These are phyloP conservation scores for Phytophthora lateralis DNA, from an alignment of 352 stramenopile genomes.

Conservation along the genomic window DNA sequence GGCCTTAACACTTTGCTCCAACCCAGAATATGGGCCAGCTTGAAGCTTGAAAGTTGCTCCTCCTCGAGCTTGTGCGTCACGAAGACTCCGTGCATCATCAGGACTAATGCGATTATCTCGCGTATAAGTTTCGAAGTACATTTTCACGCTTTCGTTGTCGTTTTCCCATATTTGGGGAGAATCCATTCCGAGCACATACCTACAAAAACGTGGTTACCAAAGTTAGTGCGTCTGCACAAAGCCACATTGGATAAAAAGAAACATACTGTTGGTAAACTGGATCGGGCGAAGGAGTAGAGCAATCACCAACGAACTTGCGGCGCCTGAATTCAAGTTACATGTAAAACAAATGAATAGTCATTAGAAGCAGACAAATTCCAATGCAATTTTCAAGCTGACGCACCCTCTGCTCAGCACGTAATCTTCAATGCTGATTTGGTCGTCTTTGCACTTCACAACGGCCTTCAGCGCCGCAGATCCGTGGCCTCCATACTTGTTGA, in stretches of 20 bases:
- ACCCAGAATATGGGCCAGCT: slow-evolving; percentile 67
- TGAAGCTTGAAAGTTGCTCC: slow-evolving; percentile 86
- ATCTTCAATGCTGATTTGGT: slow-evolving; percentile 66
- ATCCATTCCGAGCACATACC: slow-evolving; percentile 70
- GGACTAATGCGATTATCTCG: slow-evolving; percentile 76
- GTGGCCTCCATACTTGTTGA: slow-evolving; percentile 38
- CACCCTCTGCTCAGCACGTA: slow-evolving; percentile 57
- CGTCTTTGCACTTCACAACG: slow-evolving; percentile 58
- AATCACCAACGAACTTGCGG: slow-evolving; percentile 76
- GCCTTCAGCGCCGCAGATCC: slow-evolving; percentile 33
- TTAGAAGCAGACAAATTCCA: background rate
- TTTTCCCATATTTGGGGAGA: slow-evolving; percentile 77
- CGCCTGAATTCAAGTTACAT: slow-evolving; percentile 27
- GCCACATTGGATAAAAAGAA: background rate
- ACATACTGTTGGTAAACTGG: slow-evolving; percentile 69
- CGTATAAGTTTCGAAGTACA: slow-evolving; percentile 84
- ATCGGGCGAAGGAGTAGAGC: slow-evolving; percentile 42
- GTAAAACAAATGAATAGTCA: background rate
- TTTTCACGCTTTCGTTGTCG: slow-evolving; percentile 79
- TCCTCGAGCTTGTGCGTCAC: slow-evolving; percentile 67
- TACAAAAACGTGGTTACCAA: slow-evolving; percentile 12
- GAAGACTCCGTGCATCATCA: slow-evolving; percentile 65
- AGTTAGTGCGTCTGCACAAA: slow-evolving; percentile 3
- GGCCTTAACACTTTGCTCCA: slow-evolving; percentile 85
- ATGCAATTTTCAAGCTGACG: slow-evolving; percentile 2